These are phyloP conservation scores for Omphalotus guepiniiformis DNA, from an alignment of 768 basidiomycete genomes.

Conservation along the genomic window DNA sequence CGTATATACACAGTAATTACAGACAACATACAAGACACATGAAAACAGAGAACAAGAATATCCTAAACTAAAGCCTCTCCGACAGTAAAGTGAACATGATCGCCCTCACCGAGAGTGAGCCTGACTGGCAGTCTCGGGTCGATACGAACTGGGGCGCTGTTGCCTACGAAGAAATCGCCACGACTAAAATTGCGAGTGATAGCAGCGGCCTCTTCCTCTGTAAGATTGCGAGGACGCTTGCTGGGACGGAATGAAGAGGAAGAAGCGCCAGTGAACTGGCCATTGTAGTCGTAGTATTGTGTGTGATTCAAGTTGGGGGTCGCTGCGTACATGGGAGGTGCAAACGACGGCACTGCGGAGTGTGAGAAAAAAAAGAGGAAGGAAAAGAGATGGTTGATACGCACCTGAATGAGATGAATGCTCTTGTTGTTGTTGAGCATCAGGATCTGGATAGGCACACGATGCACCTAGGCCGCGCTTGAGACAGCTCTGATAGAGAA, in stretches of 20 bases:
- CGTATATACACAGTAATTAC: too few relatives aligned
- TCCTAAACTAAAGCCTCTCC: conserved; percentile 45
- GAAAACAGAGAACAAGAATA: too few relatives aligned
- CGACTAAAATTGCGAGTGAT: conserved; percentile 80
- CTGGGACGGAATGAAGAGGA: conserved; percentile 76
- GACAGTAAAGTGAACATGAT: conserved; percentile 69
- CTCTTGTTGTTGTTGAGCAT: conserved; percentile 37
- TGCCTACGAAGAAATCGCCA: conserved; percentile 80
- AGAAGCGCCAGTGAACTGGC: conserved; percentile 62
- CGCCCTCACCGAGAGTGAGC: conserved; percentile 76
- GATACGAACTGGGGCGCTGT: conserved; percentile 74
- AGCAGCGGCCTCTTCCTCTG: conserved; percentile 79
- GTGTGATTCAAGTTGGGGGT: conserved; percentile 50
- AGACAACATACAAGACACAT: too few relatives aligned
- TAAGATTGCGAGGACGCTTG: conserved; percentile 75
- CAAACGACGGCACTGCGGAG: conserved; percentile 32
- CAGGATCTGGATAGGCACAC: conserved; percentile 79
- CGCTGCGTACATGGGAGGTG: conserved; percentile 49
- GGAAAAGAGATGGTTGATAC: conserved; percentile 9
- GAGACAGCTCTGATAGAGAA: conserved; percentile 59
- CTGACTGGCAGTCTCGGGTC: conserved; percentile 77
- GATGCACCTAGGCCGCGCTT: conserved; percentile 70
- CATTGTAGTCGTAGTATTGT: conserved; percentile 78
- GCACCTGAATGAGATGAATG: conserved; percentile 15
- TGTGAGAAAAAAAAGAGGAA: conserved; percentile 18